These are phyloP conservation scores for Aspergillus sp. DNA, from an alignment of 2,329 filamentous ascomycete genomes.

Conservation along the genomic window DNA sequence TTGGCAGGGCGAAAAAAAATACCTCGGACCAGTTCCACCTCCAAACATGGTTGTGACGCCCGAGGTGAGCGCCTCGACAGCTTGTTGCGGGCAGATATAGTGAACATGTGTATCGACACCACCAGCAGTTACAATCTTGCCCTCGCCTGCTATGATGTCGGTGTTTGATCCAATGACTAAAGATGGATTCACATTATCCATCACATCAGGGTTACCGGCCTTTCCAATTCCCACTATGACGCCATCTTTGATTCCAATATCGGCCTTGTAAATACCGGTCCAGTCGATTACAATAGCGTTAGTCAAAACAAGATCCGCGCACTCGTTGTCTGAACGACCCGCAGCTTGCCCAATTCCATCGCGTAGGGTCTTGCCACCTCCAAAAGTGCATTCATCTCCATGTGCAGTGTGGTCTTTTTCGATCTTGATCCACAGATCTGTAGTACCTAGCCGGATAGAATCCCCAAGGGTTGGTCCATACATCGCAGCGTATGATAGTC, in stretches of 20 bases:
- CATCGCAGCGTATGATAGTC: conserved; percentile 79
- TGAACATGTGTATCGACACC: conserved; percentile 90
- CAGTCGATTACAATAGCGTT: conserved; percentile 91
- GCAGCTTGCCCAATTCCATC: conserved; percentile 95
- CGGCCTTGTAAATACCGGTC: conserved; percentile 92
- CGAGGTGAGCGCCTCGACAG: conserved; percentile 75
- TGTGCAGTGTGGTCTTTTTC: conserved; percentile 82
- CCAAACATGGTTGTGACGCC: conserved; percentile 90
- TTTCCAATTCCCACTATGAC: conserved; percentile 88
- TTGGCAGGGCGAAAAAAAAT: too few species aligned
- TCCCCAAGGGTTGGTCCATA: conserved; percentile 92
- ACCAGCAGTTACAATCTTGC: conserved; percentile 86
- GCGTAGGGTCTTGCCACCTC: conserved; percentile 89
- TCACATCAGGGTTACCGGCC: conserved; percentile 94
- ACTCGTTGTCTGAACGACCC: conserved; percentile 69
- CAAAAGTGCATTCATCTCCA: conserved; percentile 93
- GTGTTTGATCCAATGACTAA: conserved; percentile 86
- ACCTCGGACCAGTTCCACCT: conserved; percentile 84
- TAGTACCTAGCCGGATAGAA: conserved; percentile 73
- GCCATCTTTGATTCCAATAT: conserved; percentile 89
- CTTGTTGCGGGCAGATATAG: conserved; percentile 93
- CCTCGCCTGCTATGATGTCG: conserved; percentile 90
- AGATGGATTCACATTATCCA: conserved; percentile 77
- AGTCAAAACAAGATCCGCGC: conserved; percentile 79
- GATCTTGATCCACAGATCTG: conserved; percentile 86